Evolutionary conservation across 2,329 filamentous ascomycete genomes (phyloP).

Genomic region (Pseudocercospora cruenta): DNA sequence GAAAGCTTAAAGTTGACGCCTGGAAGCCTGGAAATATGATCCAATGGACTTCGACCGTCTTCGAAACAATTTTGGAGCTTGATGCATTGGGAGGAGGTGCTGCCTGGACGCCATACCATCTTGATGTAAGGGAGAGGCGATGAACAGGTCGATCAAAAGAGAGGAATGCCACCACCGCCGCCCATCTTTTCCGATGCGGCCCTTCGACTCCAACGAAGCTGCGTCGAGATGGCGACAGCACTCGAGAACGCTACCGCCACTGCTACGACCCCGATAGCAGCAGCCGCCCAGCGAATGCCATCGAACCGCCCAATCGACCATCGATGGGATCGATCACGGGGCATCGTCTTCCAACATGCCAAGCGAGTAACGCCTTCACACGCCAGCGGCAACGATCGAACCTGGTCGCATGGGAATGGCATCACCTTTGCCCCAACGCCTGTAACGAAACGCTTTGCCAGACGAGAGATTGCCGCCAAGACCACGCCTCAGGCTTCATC

Average conservation of each 20-base stretch:
- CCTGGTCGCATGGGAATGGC: conserved; percentile 1
- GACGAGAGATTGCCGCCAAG: neutral
- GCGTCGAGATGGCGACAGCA: conserved; percentile 15
- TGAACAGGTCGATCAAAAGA: conserved; percentile 16
- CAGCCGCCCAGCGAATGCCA: conserved; percentile 23
- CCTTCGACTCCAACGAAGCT: conserved; percentile 18
- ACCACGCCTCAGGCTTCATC: neutral
- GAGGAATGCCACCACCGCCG: conserved; percentile 20
- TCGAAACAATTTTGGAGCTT: neutral
- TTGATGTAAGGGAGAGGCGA: conserved; percentile 3
- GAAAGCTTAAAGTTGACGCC: conserved; percentile 3
- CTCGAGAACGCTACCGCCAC: conserved; percentile 13
- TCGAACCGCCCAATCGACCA: conserved; percentile 34
- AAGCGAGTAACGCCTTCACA: conserved; percentile 6
- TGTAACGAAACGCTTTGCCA: neutral
- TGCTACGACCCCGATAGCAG: neutral
- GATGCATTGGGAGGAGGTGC: neutral
- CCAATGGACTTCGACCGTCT: neutral
- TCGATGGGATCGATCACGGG: conserved; percentile 36
- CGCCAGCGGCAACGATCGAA: neutral
- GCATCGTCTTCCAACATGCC: conserved; percentile 29
- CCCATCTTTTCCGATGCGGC: conserved; percentile 24
- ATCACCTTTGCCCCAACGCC: neutral
- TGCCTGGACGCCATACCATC: neutral
- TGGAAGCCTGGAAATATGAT: neutral